A percentile compares a stretch with the other conserved stretches of the same genome.
Evolutionary conservation across 2,329 filamentous ascomycete species (phyloP).

Genomic region (Aureobasidium sp.): DNA sequence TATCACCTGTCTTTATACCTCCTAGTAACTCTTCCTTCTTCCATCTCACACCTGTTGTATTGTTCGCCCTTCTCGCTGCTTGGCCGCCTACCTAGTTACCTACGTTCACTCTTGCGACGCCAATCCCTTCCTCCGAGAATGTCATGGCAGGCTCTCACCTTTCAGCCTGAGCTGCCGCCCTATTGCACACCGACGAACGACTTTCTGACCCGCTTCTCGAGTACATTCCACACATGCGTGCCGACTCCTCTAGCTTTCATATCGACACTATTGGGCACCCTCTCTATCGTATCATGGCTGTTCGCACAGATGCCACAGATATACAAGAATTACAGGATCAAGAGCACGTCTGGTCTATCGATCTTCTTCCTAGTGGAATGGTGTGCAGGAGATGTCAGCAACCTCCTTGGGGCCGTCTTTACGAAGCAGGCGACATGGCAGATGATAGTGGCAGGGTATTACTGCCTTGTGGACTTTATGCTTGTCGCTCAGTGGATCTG

Average conservation of each 20-base stretch:
- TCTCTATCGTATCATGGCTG: constrained; percentile 61
- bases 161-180: constrained; percentile 42
- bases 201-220: constrained; percentile 52
- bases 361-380: constrained; percentile 61
- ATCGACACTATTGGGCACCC: constrained; percentile 53
- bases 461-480: constrained; percentile 57
- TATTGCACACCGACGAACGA: constrained; percentile 55
- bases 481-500: constrained; percentile 59
- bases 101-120: neutral
- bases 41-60: neutral
- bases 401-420: constrained; percentile 56
- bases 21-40: neutral
- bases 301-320: constrained; percentile 65
- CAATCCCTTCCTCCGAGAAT: constrained; percentile 17
- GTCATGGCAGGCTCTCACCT: constrained; percentile 23
- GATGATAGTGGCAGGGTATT: constrained; percentile 58
- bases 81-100: neutral
- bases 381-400: constrained; percentile 58
- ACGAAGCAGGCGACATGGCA: constrained; percentile 61
- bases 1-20: neutral
- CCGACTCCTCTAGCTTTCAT: constrained; percentile 57
- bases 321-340: constrained; percentile 58
- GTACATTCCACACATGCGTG: constrained; percentile 55
- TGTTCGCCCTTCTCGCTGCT: neutral
- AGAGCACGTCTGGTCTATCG: constrained; percentile 58